Base-by-base conservation (phyloP, 768 basidiomycete genomes). In the Chalciporus pseudorubinellus region DNA sequence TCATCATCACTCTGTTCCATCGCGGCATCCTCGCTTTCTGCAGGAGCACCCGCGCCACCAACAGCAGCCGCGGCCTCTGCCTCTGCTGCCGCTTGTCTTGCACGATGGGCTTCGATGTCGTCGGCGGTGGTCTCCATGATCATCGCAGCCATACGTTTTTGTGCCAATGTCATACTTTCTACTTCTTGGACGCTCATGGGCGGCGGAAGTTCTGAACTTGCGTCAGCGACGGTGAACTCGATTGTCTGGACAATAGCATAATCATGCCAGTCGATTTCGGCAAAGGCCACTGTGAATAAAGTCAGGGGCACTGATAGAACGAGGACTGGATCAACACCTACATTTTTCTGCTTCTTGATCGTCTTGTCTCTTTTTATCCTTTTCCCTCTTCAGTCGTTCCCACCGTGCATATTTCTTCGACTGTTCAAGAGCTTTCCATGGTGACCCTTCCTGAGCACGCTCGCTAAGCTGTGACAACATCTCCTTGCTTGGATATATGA, bases 191-290 rank as follows among this genome's bases (percentile, higher is more conserved):
- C 83, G 59, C 83, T 94, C 87, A 97, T 98, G 0, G 97, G 97
- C n/a, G 91, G 85, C 11, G 95, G 97, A 21, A 99, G 77, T 63
- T 98, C 95, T 11, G 90, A 83, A 36, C 84, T 84, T 49, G 91
- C 85, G 66, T 99, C 97, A 8, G 89, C 90, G 29, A 84, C 82
- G 14, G 97, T 98, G 65, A 98, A 99, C 65, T 99, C 97, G 60
- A 97, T 94, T 18, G 94, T 97, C 66, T 98, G 93, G 6, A 98
- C 97, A 50, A 97, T 92, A 36, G 94, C 92, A 72, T 97, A 98
- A 66, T 98, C 97, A 63, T 99, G 93, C 97, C 97, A 99, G 66
- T 99, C 97, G 60, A 99, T 98, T 66, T 95, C 92, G 39, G 93
- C 92, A 64, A 97, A 95, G 5, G 95, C 95, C 70, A 84, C 90